phyloP scores from a whole-genome alignment of 1,139 yeast species.

The Yamadazyma sp. region DNA sequence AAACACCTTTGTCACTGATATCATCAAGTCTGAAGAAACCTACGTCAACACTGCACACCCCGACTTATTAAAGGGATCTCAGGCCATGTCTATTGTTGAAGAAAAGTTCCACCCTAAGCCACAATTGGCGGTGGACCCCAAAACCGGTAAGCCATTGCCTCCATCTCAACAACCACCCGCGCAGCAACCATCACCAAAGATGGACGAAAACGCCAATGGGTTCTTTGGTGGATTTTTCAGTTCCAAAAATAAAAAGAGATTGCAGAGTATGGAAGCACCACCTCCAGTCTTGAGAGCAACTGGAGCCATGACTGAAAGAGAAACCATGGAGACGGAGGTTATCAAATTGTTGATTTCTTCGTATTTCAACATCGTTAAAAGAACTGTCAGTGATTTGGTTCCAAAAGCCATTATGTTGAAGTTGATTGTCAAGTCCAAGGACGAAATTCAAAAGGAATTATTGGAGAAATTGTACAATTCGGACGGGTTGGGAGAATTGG shows the following conservation, averaged over 20 bases:
- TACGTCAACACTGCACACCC: conserved; percentile 98
- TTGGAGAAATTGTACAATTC: conserved; percentile 83
- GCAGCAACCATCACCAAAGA: conserved; percentile 21
- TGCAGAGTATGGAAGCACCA: conserved; percentile 96
- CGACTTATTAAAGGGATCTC: conserved; percentile 89
- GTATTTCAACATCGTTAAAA: conserved; percentile 87
- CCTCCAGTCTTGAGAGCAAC: conserved; percentile 94
- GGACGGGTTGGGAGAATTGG: conserved; percentile 71
- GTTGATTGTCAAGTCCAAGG: conserved; percentile 79
- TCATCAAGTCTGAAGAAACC: conserved; percentile 83
- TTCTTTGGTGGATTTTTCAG: conserved; percentile 96
- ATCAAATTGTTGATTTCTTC: conserved; percentile 88
- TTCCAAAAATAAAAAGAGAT: conserved; percentile 87
- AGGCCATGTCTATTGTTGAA: conserved; percentile 92
- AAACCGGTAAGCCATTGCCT: conserved; percentile 79
- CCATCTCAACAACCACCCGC: conserved; percentile 41
- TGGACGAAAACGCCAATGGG: conserved; percentile 55
- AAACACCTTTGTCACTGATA: conserved; percentile 76
- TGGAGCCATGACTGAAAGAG: conserved; percentile 93
- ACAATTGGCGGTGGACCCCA: conserved; percentile 84
- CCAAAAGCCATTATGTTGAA: conserved; percentile 96
- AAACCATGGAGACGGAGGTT: conserved; percentile 94
- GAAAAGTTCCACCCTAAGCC: conserved; percentile 85
- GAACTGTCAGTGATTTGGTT: conserved; percentile 88
- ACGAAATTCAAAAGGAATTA: conserved; percentile 85